Percentiles rank a stretch among this genome's conserved stretches.
These are phyloP conservation scores for Chondrus crispus DNA, from an alignment of 23 red algal species.

Conservation along the genomic window DNA sequence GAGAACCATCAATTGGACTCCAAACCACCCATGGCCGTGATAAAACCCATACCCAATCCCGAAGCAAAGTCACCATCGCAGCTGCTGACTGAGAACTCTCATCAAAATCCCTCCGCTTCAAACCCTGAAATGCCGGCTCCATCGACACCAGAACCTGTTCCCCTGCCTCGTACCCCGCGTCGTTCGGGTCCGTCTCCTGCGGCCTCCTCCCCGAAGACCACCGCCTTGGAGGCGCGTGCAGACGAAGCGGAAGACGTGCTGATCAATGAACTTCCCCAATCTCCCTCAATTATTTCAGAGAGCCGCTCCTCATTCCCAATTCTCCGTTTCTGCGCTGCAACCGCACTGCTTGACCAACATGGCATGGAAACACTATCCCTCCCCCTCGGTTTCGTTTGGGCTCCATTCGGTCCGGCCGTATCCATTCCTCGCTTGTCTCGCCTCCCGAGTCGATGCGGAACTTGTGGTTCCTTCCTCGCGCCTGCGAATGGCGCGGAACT, in stretches of 20 bases:
- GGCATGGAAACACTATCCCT: slow-evolving; percentile 9
- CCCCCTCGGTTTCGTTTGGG: slow-evolving; percentile 58
- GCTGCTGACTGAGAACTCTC: too few species aligned
- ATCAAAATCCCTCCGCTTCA: too few species aligned
- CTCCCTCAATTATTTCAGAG: slow-evolving; percentile 14
- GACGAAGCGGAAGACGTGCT: slow-evolving; percentile 33
- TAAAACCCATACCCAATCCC: too few species aligned
- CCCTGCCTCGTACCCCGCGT: too few species aligned
- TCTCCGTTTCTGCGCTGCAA: slow-evolving; percentile 48
- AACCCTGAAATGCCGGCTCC: too few species aligned
- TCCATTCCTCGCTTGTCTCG: not conserved
- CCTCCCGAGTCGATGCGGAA: slow-evolving; percentile 27
- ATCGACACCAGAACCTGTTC: too few species aligned
- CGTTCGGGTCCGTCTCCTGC: too few species aligned
- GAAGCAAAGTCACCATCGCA: too few species aligned
- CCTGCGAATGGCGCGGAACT: slow-evolving; percentile 13
- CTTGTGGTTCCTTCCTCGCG: slow-evolving; percentile 54
- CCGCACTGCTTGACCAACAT: slow-evolving; percentile 42
- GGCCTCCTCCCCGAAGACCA: too few species aligned
- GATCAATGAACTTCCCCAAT: not conserved
- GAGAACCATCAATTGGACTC: too few species aligned
- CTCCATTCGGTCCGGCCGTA: slow-evolving; percentile 28
- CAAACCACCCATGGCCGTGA: too few species aligned
- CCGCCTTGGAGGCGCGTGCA: too few species aligned
- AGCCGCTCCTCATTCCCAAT: slow-evolving; percentile 14